Base-by-base conservation (phyloP, 164 flowering plant genomes). In the Litsea cubeba region DNA sequence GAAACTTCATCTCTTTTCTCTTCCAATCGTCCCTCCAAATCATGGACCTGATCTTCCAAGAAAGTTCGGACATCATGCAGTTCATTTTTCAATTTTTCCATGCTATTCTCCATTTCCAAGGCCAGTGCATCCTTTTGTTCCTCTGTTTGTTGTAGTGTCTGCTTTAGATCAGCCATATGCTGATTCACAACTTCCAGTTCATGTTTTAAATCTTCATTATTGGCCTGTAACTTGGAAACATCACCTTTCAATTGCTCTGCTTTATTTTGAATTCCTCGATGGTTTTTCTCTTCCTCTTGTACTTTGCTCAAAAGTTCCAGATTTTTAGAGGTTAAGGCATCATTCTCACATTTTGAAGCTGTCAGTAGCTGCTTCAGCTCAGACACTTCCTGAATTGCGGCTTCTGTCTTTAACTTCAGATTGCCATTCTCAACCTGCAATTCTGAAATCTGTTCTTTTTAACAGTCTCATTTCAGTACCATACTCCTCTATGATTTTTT, bases 41-140 rank as follows among this genome's bases (percentile, higher is more conserved):
- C 81, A 14, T 72, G 70, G 75, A 85, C 67, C 70, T 26, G 80
- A 51, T 79, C 77, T 58, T 81, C 77, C 69, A 62, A 57, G 35
- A 60, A 30, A 50, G 65, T 68, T 14, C 8, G 50, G 18, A 35
- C n/a, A 3, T 28, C 57, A 68, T 60, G 68, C 60, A 85, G 68
- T 79, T 84, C 84, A 63, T 74, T 35, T 64, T 71, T 69, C 68
- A 81, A 78, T 71, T 83, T 84, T 72, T 84, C 69, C 40, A 81
- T 80, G 20, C 12, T 72, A 17, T 75, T 74, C 71, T 84, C 75
- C 18, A 83, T 65, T 75, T 84, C 85, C 49, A 67, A 73, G 20
- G 77, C 51, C 18, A 88, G 77, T 68, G 86, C 75, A 24, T 58
- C 70, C 18, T 84, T 88, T 51, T 87, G 87, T 80, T 86, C 91